phyloP scores from a whole-genome alignment of 768 basidiomycete species.

The Neoboletus brunneissimus region DNA sequence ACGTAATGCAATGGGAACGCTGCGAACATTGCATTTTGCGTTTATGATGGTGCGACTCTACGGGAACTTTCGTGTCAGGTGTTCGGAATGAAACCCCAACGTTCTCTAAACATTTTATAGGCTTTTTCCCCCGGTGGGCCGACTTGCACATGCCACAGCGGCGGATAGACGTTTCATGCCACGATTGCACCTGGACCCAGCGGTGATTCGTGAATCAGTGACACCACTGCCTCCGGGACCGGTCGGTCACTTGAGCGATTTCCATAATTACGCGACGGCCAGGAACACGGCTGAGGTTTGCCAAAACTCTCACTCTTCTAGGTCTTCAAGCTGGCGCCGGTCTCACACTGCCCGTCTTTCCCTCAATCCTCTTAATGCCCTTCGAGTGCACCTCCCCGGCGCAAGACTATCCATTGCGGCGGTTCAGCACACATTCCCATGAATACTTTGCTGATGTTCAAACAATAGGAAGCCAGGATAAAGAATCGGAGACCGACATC shows the following conservation, averaged over 20 bases:
- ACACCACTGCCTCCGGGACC: neutral
- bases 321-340: conserved; percentile 3
- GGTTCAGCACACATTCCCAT: conserved; percentile 1
- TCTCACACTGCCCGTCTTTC: conserved; percentile 4
- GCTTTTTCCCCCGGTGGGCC: neutral
- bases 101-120: neutral
- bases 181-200: neutral
- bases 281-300: conserved; percentile 11
- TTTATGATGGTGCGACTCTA: neutral
- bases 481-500: conserved; percentile 18
- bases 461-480: conserved; percentile 21
- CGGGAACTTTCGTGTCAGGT: neutral
- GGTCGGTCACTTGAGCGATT: neutral
- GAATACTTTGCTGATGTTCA: conserved; percentile 12
- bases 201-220: too few species aligned
- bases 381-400: conserved; percentile 9
- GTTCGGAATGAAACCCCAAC: neutral
- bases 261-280: conserved; percentile 20
- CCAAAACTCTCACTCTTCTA: conserved; percentile 18
- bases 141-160: neutral
- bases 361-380: conserved; percentile 18
- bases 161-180: neutral
- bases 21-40: neutral
- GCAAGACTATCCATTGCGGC: conserved; percentile 18
- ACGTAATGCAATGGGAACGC: neutral